Evolutionary conservation across 306 rosid genomes (phyloP), one percentile per base, ranked within the genome.

Genomic region (Cucurbita maxima): DNA sequence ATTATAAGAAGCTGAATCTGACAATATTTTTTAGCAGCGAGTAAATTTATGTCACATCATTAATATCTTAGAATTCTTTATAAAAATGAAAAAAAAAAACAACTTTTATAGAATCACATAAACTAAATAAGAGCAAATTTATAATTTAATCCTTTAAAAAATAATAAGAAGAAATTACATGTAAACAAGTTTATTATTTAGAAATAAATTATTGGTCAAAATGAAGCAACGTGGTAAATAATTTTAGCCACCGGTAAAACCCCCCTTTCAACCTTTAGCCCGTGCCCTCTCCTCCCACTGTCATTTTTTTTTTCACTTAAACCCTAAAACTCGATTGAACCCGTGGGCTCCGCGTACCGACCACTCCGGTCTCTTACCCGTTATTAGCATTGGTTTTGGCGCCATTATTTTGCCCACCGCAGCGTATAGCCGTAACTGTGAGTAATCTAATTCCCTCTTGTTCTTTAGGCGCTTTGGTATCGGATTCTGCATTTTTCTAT

Each of bases 211-310:
- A 30, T 30, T 30, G 34, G 30, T 30, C 34, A 30, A 30, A 30
- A 30, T 30, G 34, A 25, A 25, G 34, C 58, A 30, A 62, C 15
- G 64, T 51, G 75, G 78, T 63, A 10, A 68, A 68, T 72, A 76
- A 64, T 61, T 78, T 85, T 70, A 50, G 15, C 74, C 74, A 45
- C 55, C 15, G 45, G 30, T 7, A 69, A 36, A n/a, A n/a, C n/a
- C 4, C 38, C 13, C 15, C 22, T 13, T 50, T 8, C 13, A 22
- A 25, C 38, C 22, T 22, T 15, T 25, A 8, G 44, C 4, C 53
- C 15, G 45, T 9, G 18, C 38, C 34, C 34, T 30, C 34, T 30
- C 5, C 52, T 47, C 52, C 9, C 47, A 43, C 10, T 18, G 6
- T 45, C 73, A 5, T 22, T 45, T 1, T 47, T 7, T 69, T 50